phyloP scores from a whole-genome alignment of 2,329 filamentous ascomycete species.

The Lasiodiplodia sp. region DNA sequence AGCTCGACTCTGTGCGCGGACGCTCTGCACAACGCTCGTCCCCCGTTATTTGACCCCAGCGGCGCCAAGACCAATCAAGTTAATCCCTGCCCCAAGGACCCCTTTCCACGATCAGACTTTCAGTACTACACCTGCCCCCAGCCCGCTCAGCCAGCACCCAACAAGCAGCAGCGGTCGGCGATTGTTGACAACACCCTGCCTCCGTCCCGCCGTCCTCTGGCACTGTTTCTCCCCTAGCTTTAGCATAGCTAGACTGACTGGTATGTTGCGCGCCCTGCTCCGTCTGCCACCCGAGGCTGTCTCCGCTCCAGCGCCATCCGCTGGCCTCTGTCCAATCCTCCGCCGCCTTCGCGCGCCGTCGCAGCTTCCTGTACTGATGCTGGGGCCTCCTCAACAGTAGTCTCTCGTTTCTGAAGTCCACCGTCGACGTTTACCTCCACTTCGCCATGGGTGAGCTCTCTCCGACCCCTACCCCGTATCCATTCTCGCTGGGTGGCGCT shows the following conservation, averaged over 20 bases:
- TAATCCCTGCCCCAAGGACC: constrained; percentile 31
- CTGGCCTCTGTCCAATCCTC: constrained; percentile 31
- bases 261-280: constrained; percentile 40
- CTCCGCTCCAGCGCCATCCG: constrained; percentile 43
- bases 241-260: constrained; percentile 47
- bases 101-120: constrained; percentile 30
- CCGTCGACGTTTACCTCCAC: constrained; percentile 41
- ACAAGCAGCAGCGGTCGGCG: constrained; percentile 29
- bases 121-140: constrained; percentile 30
- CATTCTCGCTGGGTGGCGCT: neutral
- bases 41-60: constrained; percentile 27
- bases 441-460: constrained; percentile 48
- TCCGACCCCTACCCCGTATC: constrained; percentile 21
- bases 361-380: constrained; percentile 36
- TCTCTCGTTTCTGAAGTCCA: constrained; percentile 42
- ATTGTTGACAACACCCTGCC: constrained; percentile 33
- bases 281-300: constrained; percentile 30
- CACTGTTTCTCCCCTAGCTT: constrained; percentile 34
- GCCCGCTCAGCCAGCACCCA: constrained; percentile 24
- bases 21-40: constrained; percentile 29
- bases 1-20: constrained; percentile 14
- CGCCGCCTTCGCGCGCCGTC: constrained; percentile 30
- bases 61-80: constrained; percentile 31
- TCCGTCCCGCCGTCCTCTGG: constrained; percentile 37
- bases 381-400: constrained; percentile 37